Conservation (phyloP, 2,329 filamentous ascomycete genomes). For the Bipolaris bicolor region DNA sequence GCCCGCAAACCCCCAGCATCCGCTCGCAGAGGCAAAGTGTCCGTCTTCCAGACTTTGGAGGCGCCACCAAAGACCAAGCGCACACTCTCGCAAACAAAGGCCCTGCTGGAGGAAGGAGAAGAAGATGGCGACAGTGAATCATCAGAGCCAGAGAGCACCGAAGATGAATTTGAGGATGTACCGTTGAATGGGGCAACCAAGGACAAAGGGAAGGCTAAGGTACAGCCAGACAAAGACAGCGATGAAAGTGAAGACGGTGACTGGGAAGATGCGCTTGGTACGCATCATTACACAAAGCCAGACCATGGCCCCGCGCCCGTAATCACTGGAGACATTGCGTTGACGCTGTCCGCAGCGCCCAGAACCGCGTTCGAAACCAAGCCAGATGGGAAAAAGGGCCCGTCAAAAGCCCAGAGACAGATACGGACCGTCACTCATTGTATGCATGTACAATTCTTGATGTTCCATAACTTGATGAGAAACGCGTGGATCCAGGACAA, state of each 20-base stretch:
- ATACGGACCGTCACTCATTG: slow-evolving; percentile 82
- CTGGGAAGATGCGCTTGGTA: slow-evolving; percentile 49
- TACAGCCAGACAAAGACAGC: slow-evolving; percentile 36
- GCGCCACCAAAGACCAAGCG: slow-evolving; percentile 44
- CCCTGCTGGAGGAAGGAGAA: slow-evolving; percentile 49
- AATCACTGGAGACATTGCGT: slow-evolving; percentile 71
- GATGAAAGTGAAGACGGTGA: slow-evolving; percentile 50
- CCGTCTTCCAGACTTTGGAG: slow-evolving; percentile 55
- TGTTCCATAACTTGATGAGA: slow-evolving; percentile 85
- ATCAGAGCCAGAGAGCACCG: slow-evolving; percentile 52
- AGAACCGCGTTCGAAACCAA: slow-evolving; percentile 34
- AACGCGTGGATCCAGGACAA: slow-evolving; percentile 48
- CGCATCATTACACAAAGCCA: slow-evolving; percentile 42
- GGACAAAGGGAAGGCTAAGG: slow-evolving; percentile 53
- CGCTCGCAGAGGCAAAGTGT: slow-evolving; percentile 42
- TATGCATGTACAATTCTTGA: slow-evolving; percentile 82
- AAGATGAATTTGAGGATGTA: slow-evolving; percentile 59
- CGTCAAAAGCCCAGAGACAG: slow-evolving; percentile 80
- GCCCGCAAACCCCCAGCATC: slow-evolving; percentile 24
- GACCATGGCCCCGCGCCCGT: slow-evolving; percentile 50
- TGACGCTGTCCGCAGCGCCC: slow-evolving; percentile 62
- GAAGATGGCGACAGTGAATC: slow-evolving; percentile 50
- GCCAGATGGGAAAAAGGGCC: slow-evolving; percentile 76
- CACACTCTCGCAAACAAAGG: slow-evolving; percentile 43
- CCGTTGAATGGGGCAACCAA: slow-evolving; percentile 33